These are phyloP conservation scores for Mallotus japonicus DNA, from an alignment of 441 rosid species.

Conservation along the genomic window DNA sequence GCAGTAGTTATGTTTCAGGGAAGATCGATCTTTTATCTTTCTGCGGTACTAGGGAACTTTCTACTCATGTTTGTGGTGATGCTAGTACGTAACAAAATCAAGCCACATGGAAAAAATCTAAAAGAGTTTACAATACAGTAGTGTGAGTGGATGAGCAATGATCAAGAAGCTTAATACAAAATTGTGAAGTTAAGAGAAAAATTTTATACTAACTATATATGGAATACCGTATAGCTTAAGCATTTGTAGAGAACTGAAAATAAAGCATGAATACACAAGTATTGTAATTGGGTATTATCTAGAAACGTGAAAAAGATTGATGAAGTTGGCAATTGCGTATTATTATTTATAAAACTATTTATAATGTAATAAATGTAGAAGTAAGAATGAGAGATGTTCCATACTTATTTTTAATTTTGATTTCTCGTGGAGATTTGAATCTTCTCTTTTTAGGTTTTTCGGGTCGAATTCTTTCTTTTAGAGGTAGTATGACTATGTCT, in stretches of 20 bases:
- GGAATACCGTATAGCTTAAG: conserved; percentile 87
- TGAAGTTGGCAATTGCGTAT: too few relatives aligned
- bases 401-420: too few relatives aligned
- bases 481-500: too few relatives aligned
- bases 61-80: conserved; percentile 83
- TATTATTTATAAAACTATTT: too few relatives aligned
- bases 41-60: conserved; percentile 98
- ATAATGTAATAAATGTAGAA: too few relatives aligned
- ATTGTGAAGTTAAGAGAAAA: neutral
- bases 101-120: conserved; percentile 60
- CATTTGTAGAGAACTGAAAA: conserved; percentile 56
- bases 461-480: too few relatives aligned
- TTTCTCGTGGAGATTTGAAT: too few relatives aligned
- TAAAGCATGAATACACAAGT: conserved; percentile 46
- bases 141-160: neutral
- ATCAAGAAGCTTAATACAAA: neutral
- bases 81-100: conserved; percentile 85
- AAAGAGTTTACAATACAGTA: neutral
- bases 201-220: conserved; percentile 46
- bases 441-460: too few relatives aligned
- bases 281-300: neutral
- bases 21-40: conserved; percentile 39
- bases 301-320: too few relatives aligned
- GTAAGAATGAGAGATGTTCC: too few relatives aligned
- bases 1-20: too few relatives aligned